Conservation (phyloP, 306 rosid genomes). For the Citrullus colocynthis region DNA sequence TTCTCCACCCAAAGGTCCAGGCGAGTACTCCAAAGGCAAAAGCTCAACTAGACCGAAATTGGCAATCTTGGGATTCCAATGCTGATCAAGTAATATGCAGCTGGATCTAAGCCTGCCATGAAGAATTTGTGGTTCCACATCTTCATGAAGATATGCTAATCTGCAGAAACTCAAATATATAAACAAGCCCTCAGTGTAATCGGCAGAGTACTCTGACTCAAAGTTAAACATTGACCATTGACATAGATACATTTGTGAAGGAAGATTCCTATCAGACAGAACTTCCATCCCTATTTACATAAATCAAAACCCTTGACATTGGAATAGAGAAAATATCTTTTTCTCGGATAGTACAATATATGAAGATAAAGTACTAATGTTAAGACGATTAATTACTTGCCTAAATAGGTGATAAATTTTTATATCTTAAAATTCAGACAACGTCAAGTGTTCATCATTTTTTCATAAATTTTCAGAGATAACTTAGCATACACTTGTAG, state of each 20-base stretch:
- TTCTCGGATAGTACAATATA: background rate
- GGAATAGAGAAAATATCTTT: background rate
- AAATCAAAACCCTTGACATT: background rate
- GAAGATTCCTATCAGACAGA: background rate
- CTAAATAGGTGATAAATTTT: background rate
- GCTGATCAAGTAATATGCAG: constrained; percentile 40
- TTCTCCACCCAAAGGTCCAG: constrained; percentile 22
- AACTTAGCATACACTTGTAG: background rate
- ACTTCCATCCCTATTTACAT: background rate
- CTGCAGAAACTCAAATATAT: constrained; percentile 20
- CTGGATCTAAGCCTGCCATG: constrained; percentile 40
- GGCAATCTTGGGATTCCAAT: constrained; percentile 46
- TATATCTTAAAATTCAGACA: background rate
- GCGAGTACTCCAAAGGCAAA: constrained; percentile 11
- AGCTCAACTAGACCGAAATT: constrained; percentile 41
- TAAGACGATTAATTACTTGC: background rate
- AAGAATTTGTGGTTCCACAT: constrained; percentile 41
- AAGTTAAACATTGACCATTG: background rate
- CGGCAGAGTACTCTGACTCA: background rate
- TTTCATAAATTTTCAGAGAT: background rate
- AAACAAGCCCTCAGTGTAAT: background rate
- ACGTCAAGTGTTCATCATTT: background rate
- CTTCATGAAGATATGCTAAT: constrained; percentile 59
- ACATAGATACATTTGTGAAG: background rate
- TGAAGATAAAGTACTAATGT: no score